Evolutionary conservation across 2,329 filamentous ascomycete genomes (phyloP).

Genomic region (Fusarium neocosmosporiellum): DNA sequence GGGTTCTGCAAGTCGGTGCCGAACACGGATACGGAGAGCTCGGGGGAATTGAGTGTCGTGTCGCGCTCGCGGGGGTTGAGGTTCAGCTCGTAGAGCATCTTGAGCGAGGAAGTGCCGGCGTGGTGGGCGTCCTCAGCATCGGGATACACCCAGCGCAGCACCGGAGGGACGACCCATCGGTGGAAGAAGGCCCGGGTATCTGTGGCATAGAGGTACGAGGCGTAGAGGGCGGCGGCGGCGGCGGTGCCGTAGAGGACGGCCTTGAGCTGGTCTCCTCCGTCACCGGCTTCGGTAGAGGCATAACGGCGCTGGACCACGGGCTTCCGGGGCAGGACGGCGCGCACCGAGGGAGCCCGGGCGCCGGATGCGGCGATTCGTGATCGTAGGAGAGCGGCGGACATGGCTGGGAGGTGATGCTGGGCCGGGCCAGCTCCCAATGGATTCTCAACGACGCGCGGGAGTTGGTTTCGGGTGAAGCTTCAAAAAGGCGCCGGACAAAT

Average conservation of each 20-base stretch:
- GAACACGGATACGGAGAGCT: slow-evolving; percentile 69
- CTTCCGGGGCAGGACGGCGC: slow-evolving; percentile 30
- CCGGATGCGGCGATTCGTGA: slow-evolving; percentile 36
- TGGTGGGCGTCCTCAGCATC: slow-evolving; percentile 96
- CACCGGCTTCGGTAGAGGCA: slow-evolving; percentile 48
- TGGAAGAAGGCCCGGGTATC: slow-evolving; percentile 80
- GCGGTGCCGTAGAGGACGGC: slow-evolving; percentile 54
- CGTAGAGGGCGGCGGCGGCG: slow-evolving; percentile 55
- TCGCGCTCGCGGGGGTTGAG: slow-evolving; percentile 86
- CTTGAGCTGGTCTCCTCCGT: slow-evolving; percentile 47
- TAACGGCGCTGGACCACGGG: slow-evolving; percentile 43
- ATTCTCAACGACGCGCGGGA: slow-evolving; percentile 38
- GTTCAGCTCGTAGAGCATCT: slow-evolving; percentile 77
- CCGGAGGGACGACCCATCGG: slow-evolving; percentile 73
- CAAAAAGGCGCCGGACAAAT: slow-evolving; percentile 37
- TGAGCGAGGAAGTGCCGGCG: slow-evolving; percentile 76
- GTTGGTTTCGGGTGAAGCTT: slow-evolving; percentile 43
- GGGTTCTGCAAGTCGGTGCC: slow-evolving; percentile 83
- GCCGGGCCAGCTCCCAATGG: slow-evolving; percentile 46
- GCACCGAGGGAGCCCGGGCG: slow-evolving; percentile 33
- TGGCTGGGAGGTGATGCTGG: slow-evolving; percentile 42
- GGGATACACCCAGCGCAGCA: slow-evolving; percentile 73
- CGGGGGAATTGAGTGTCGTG: slow-evolving; percentile 46
- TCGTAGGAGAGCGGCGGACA: slow-evolving; percentile 42
- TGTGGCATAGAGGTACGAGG: slow-evolving; percentile 75